Percentiles rank a stretch among this genome's conserved stretches.
Evolutionary conservation across 805 yeast genomes (phyloP).

Genomic region (Candida railenensis): DNA sequence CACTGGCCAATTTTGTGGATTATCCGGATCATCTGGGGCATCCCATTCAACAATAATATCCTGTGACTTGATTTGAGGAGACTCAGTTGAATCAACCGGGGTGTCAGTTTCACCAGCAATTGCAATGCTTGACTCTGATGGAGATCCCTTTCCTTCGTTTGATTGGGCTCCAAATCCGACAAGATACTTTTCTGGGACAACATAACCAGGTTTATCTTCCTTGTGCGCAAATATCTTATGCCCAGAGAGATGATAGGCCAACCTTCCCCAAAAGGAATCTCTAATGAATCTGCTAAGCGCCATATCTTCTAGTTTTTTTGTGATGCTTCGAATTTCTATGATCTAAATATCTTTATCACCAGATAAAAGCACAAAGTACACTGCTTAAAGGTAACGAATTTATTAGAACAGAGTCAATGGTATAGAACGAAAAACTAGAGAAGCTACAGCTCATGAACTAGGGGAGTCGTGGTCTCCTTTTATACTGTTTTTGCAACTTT

Average conservation of each 20-base stretch:
- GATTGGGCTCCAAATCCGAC: conserved; percentile 2
- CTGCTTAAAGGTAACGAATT: no score
- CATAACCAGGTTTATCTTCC: conserved; percentile 29
- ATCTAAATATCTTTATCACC: no score
- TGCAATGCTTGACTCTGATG: neutral
- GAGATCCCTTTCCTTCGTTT: neutral
- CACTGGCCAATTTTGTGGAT: conserved; percentile 58
- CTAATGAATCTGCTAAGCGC: conserved; percentile 19
- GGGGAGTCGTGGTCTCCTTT: no score
- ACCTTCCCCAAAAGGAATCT: conserved; percentile 31
- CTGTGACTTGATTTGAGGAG: neutral
- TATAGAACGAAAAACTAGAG: no score
- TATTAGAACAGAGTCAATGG: no score
- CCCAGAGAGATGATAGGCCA: conserved; percentile 24
- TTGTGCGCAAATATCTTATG: conserved; percentile 21
- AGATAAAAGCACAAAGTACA: no score
- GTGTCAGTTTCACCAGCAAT: no score
- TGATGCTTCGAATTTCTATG: no score
- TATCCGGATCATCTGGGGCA: conserved; percentile 50
- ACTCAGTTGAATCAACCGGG: no score
- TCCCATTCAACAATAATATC: conserved; percentile 22
- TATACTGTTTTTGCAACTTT: no score
- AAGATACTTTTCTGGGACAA: conserved; percentile 32
- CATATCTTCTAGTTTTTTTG: neutral
- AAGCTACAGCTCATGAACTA: no score